A percentile compares a stretch with the other conserved stretches of the same genome.
These are phyloP conservation scores for Aspergillus ochraceus DNA, from an alignment of 2,329 filamentous ascomycete genomes.

Conservation along the genomic window DNA sequence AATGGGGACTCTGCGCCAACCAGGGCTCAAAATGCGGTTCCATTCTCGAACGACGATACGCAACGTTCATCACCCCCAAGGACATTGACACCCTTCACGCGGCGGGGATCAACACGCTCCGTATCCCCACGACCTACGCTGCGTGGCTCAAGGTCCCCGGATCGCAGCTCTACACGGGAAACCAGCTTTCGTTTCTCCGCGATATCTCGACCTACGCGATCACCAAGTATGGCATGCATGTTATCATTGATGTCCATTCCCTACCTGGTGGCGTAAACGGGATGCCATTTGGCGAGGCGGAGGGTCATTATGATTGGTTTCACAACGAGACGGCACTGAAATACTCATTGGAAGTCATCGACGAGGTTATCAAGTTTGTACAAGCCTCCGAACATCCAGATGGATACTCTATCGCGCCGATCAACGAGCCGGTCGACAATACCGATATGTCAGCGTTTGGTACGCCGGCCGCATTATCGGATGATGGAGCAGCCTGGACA, in stretches of 20 bases:
- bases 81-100: constrained; percentile 15
- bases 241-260: constrained; percentile 27
- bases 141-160: constrained; percentile 24
- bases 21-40: constrained; percentile 13
- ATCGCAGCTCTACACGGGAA: constrained; percentile 26
- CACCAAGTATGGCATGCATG: constrained; percentile 24
- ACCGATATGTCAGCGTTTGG: constrained; percentile 25
- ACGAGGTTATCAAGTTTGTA: constrained; percentile 22
- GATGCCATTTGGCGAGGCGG: constrained; percentile 24
- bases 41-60: constrained; percentile 17
- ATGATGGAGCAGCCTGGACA: constrained; percentile 24
- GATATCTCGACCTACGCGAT: constrained; percentile 25
- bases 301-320: constrained; percentile 26
- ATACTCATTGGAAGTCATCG: constrained; percentile 22
- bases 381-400: constrained; percentile 17
- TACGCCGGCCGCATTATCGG: constrained; percentile 23
- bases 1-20: constrained; percentile 23
- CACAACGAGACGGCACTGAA: constrained; percentile 25
- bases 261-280: constrained; percentile 28
- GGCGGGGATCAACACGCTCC: constrained; percentile 12
- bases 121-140: constrained; percentile 20
- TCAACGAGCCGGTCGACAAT: constrained; percentile 28
- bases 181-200: constrained; percentile 20
- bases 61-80: constrained; percentile 15
- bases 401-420: constrained; percentile 25